Evolutionary conservation across 1,284 basidiomycete genomes (phyloP).

Genomic region (Cryptococcus hybrid): DNA sequence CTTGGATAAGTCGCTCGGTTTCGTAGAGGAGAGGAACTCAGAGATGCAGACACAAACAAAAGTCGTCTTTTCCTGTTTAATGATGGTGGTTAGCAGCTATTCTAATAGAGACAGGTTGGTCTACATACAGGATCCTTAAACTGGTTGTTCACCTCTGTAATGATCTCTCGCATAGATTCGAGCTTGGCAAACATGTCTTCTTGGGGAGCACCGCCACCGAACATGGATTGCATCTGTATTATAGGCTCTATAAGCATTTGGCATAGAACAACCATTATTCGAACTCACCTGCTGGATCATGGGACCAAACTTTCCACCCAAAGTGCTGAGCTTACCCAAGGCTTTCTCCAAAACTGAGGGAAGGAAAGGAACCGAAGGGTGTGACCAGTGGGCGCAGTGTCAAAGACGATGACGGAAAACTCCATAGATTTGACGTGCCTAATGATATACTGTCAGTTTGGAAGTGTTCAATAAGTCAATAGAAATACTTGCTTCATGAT

Average conservation of each 20-base stretch:
- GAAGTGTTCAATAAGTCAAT: not conserved
- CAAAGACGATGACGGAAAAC: constrained; percentile 98
- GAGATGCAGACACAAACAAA: constrained; percentile 99
- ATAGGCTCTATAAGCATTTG: not conserved
- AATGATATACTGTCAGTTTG: not conserved
- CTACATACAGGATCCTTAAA: constrained; percentile 92
- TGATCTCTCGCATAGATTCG: constrained; percentile 93
- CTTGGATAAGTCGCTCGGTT: constrained; percentile 96
- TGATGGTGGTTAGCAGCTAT: not conserved
- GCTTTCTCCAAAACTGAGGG: constrained; percentile 96
- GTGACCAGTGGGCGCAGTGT: constrained; percentile 98
- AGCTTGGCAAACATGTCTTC: constrained; percentile 99
- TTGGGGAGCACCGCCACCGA: constrained; percentile 75
- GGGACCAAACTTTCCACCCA: constrained; percentile 91
- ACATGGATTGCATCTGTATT: constrained; percentile 85
- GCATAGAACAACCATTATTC: not conserved
- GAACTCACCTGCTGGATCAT: constrained; percentile 82
- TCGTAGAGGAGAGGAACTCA: constrained; percentile 98
- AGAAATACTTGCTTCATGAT: constrained; percentile 86
- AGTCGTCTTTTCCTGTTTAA: constrained; percentile 85
- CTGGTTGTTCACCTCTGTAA: constrained; percentile 98
- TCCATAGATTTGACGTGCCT: constrained; percentile 99
- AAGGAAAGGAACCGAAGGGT: constrained; percentile 98
- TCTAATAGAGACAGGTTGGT: not conserved
- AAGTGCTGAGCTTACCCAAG: constrained; percentile 85